Conservation (phyloP, 2,329 filamentous ascomycete genomes). For the Alternaria angustiovoidea region DNA sequence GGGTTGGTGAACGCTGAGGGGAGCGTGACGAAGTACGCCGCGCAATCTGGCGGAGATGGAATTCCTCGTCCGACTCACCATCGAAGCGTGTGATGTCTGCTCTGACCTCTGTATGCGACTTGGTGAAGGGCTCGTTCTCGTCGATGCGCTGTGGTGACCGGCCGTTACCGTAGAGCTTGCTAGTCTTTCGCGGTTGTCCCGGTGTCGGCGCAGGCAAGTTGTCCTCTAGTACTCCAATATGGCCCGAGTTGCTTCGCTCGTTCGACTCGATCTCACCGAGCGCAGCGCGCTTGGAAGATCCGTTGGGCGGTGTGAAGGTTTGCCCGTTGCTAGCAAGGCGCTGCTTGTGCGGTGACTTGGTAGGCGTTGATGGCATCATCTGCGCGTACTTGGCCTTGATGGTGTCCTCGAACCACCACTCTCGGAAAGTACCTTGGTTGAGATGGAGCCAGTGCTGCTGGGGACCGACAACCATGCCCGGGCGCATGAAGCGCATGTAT, state of each 20-base stretch:
- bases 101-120: slow-evolving; percentile 67
- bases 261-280: slow-evolving; percentile 95
- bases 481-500: slow-evolving; percentile 99
- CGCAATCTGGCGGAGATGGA: slow-evolving; percentile 71
- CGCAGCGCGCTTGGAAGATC: slow-evolving; percentile 77
- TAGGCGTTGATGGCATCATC: slow-evolving; percentile 64
- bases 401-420: slow-evolving; percentile 88
- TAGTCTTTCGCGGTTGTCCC: slow-evolving; percentile 91
- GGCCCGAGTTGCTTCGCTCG: slow-evolving; percentile 57
- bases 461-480: slow-evolving; percentile 97
- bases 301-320: slow-evolving; percentile 84
- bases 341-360: slow-evolving; percentile 60
- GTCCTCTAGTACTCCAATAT: slow-evolving; percentile 78
- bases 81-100: slow-evolving; percentile 64
- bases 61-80: slow-evolving; percentile 81
- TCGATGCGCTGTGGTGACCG: slow-evolving; percentile 46
- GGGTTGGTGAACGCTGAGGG: slow-evolving; percentile 65
- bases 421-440: slow-evolving; percentile 95
- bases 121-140: slow-evolving; percentile 62
- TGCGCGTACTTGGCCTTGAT: slow-evolving; percentile 83
- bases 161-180: slow-evolving; percentile 73
- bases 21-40: slow-evolving; percentile 70
- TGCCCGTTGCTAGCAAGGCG: slow-evolving; percentile 69
- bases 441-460: slow-evolving; percentile 99
- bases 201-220: slow-evolving; percentile 94